These are phyloP conservation scores for Pinus tabuliformis DNA, from an alignment of 75 land plant species.

Conservation along the genomic window DNA sequence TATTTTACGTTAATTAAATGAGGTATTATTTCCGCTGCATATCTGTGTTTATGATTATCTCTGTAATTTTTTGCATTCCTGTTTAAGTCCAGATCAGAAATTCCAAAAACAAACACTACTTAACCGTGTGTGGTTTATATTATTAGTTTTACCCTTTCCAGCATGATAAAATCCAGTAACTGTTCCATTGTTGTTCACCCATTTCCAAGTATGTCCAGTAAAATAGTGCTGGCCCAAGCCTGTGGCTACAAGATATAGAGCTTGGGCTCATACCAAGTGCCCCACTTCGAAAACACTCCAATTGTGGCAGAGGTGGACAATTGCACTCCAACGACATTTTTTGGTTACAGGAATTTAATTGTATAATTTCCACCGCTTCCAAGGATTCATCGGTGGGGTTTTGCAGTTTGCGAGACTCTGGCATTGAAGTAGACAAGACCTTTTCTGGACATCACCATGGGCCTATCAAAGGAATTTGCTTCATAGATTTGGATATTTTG, in stretches of 20 bases:
- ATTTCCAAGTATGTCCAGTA: background rate
- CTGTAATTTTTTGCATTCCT: too few species aligned
- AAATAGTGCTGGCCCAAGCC: background rate
- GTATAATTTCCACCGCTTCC: conserved; percentile 32
- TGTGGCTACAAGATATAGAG: background rate
- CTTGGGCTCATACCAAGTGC: conserved; percentile 37
- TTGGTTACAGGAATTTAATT: conserved; percentile 24
- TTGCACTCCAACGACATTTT: conserved; percentile 35
- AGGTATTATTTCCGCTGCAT: too few species aligned
- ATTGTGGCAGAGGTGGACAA: conserved; percentile 7
- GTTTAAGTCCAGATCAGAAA: too few species aligned
- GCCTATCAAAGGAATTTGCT: conserved; percentile 37
- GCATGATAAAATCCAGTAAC: background rate
- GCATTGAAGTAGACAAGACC: conserved; percentile 18
- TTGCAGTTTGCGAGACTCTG: conserved; percentile 7
- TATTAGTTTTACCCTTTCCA: background rate
- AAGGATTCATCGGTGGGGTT: conserved; percentile 28
- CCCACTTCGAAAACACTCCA: conserved; percentile 57
- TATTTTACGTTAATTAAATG: too few species aligned
- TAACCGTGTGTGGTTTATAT: background rate
- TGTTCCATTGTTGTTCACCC: background rate
- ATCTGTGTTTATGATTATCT: too few species aligned
- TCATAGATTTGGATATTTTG: conserved; percentile 23
- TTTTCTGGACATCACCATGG: conserved; percentile 40
- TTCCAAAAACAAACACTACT: background rate